Evolutionary conservation across 2,329 filamentous ascomycete genomes (phyloP).

Genomic region (Arachnopeziza araneosa): DNA sequence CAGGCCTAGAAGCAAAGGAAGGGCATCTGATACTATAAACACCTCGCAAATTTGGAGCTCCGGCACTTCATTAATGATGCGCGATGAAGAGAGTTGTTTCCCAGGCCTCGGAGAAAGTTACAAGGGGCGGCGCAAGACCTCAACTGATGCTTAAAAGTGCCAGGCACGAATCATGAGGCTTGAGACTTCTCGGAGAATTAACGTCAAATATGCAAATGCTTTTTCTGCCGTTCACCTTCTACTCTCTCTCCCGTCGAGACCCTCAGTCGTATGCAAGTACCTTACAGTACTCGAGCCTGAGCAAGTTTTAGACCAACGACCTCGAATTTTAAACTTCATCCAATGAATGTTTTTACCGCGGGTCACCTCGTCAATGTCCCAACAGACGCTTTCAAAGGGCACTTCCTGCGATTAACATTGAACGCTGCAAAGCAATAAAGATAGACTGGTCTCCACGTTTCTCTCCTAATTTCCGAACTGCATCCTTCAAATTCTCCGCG

Average conservation of each 20-base stretch:
- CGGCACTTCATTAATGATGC: not conserved
- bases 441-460: no score
- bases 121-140: not conserved
- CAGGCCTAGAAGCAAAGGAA: not conserved
- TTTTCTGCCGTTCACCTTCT: not conserved
- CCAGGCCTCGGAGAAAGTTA: not conserved
- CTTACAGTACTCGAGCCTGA: no score
- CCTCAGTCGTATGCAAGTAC: no score
- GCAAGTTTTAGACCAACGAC: no score
- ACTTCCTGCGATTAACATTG: no score
- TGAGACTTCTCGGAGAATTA: not conserved
- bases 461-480: not conserved
- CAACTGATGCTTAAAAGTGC: not conserved
- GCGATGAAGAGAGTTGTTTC: not conserved
- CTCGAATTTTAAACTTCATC: no score
- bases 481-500: not conserved
- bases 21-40: not conserved
- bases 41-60: not conserved
- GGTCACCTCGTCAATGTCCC: no score
- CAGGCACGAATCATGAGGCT: not conserved
- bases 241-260: no score
- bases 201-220: not conserved
- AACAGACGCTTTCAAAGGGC: no score
- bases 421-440: no score
- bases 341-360: no score